Percentiles rank a stretch among this genome's conserved stretches.
phyloP scores from a whole-genome alignment of 331 rosid species.

The Phaseolus coccineus region DNA sequence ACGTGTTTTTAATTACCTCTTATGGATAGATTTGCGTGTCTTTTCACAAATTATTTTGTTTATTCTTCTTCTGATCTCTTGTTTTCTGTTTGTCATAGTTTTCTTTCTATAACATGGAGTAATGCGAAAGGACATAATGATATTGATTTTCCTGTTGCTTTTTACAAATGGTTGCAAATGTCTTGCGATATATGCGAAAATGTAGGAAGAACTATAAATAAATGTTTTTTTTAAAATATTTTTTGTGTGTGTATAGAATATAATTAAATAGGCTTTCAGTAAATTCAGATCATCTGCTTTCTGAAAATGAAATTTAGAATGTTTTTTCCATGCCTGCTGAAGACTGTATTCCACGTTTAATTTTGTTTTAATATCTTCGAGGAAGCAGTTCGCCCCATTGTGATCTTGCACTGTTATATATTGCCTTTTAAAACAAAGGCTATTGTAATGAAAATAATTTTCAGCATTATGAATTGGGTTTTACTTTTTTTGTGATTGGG shows the following conservation, averaged over 20 bases:
- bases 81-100: conserved; percentile 26
- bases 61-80: conserved; percentile 1
- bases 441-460: conserved; percentile 17
- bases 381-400: neutral
- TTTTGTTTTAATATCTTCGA: neutral
- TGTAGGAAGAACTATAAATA: neutral
- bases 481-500: neutral
- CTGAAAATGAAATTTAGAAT: conserved; percentile 15
- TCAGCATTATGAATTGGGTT: neutral
- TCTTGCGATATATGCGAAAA: neutral
- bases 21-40: conserved; percentile 27
- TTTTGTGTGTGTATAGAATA: neutral
- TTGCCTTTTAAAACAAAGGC: conserved; percentile 25
- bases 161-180: neutral
- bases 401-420: conserved; percentile 16
- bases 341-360: conserved; percentile 1
- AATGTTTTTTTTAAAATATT: neutral
- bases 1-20: conserved; percentile 20
- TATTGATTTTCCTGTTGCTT: conserved; percentile 23
- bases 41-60: neutral
- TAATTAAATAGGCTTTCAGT: neutral
- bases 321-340: conserved; percentile 1
- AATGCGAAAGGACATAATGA: conserved; percentile 3
- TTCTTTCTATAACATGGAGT: conserved; percentile 22
- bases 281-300: neutral